Conservation (phyloP, 1,284 basidiomycete genomes). For the Phaffia rhodozyma region DNA sequence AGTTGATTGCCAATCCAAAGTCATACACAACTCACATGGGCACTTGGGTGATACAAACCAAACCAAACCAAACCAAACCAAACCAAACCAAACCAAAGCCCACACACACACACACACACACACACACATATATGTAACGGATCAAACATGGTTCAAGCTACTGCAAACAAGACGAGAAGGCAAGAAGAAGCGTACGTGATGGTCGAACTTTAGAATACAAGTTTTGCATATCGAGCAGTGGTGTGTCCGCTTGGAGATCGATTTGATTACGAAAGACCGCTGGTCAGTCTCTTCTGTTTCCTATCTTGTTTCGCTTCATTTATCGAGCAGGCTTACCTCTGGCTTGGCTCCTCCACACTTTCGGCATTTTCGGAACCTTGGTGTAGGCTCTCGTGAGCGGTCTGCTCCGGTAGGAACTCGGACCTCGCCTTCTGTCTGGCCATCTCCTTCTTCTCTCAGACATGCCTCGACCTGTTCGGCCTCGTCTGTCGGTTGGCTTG, state of each 20-base stretch:
- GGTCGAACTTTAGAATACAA: conserved; percentile 88
- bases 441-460: conserved; percentile 6
- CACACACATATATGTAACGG: conserved; percentile 52
- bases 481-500: not conserved
- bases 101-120: too few species aligned
- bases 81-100: too few species aligned
- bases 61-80: too few species aligned
- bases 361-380: conserved; percentile 47
- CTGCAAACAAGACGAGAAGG: too few species aligned
- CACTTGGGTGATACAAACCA: conserved; percentile 33
- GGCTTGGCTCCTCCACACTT: conserved; percentile 63
- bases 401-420: conserved; percentile 1
- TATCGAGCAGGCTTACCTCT: conserved; percentile 47
- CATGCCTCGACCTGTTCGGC: not conserved
- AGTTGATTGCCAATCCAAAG: too few species aligned
- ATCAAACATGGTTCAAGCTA: too few species aligned
- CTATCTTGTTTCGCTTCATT: not conserved
- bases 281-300: not conserved
- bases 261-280: too few species aligned
- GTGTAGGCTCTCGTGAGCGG: conserved; percentile 11
- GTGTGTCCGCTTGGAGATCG: conserved; percentile 59
- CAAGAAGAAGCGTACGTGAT: conserved; percentile 42
- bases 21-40: conserved; percentile 22
- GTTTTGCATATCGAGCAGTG: conserved; percentile 88
- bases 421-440: not conserved